Evolutionary conservation across 169 alveolate species (phyloP), one percentile per base, ranked within the genome.

Genomic region (Plasmodium ovale): DNA sequence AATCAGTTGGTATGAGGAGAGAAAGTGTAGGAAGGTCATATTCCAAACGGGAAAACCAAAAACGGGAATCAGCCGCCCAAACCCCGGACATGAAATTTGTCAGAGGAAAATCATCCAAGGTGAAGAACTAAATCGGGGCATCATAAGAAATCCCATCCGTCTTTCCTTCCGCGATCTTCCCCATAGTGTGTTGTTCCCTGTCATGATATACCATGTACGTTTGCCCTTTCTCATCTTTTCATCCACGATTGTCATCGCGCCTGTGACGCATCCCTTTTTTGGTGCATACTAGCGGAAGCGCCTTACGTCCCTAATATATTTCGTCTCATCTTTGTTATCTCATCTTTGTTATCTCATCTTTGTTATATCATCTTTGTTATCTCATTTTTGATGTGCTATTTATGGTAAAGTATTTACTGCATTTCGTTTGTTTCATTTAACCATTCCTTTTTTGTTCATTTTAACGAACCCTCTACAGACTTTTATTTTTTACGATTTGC

Each of bases 31-130:
- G 49, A 3, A 37, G 54, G 31, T 39, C 58, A 1, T 29, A 25
- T 37, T 58, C 73, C 53, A 73, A 60, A 31, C n/a, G 37, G n/a
- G 88, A 79, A 35, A 79, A 62, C 42, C 19, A 14, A 12, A 79
- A 79, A 35, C 58, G 79, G 19, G 79, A 79, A 62, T 64, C 64
- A 9, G 21, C 37, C 12, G 3, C 87, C 25, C 82, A 47, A 4
- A 19, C 87, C 12, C 64, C 88, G 6, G 72, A 39, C 19, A 47
- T 23, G 10, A 71, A 71, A 42, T 29, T 51, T 25, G 53, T 33
- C 0, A 31, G 54, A 6, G 49, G 39, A 1, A 71, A 71, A 23
- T 69, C 82, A n/a, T 71, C 87, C 49, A 71, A 51, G 4, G 31
- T 39, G 67, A 71, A 39, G 37, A 49, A 21, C 51, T 71, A 71